Base-by-base conservation (phyloP, 306 rosid genomes). In the Cucurbita ficifolia region DNA sequence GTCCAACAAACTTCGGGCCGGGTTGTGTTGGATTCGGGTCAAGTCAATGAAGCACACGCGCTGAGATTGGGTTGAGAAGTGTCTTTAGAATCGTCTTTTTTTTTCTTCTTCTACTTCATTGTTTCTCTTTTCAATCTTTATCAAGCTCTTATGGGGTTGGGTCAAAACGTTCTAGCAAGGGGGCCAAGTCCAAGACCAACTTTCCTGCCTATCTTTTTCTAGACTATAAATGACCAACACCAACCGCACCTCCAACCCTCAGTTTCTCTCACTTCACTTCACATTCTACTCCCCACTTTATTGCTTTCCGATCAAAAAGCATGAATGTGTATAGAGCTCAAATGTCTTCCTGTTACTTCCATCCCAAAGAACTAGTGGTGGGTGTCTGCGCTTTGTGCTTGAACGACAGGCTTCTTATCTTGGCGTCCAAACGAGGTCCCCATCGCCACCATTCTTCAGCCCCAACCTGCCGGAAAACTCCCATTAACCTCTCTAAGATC, bases 321-420 rank as follows among this genome's bases (percentile, higher is more conserved):
- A 84, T 74, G 42, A 86, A 86, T 85, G 89, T 87, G 36, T 70
- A 46, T 78, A 88, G 80, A 74, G 92, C 88, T 10, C 96, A 84
- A 70, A 79, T 78, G 74, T 46, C 91, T 14, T 82, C 56, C 78
- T 95, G 99, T 82, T 83, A 83, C 85, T 88, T 95, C 81, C 99
- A 95, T 74, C 97, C 97, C 8, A 83, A 81, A 42, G 90, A 95
- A 77, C 52, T 72, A 11, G 83, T 87, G 45, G 67, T 91, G n/a
- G 99, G 99, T 19, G 91, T 95, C 6, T 95, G 99, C 46, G 79
- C 99, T 64, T 77, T 84, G 5, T 95, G 99, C 76, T 77, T 95
- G 77, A 88, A 88, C 4, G 96, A 95, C 84, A 88, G 89, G 72
- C 97, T 95, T 46, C 85, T 88, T 48, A 19, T 85, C 35, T 39